Evolutionary conservation across 306 rosid species (phyloP), one percentile per base, ranked within the genome.

Genomic region (Erythrophleum fordii): DNA sequence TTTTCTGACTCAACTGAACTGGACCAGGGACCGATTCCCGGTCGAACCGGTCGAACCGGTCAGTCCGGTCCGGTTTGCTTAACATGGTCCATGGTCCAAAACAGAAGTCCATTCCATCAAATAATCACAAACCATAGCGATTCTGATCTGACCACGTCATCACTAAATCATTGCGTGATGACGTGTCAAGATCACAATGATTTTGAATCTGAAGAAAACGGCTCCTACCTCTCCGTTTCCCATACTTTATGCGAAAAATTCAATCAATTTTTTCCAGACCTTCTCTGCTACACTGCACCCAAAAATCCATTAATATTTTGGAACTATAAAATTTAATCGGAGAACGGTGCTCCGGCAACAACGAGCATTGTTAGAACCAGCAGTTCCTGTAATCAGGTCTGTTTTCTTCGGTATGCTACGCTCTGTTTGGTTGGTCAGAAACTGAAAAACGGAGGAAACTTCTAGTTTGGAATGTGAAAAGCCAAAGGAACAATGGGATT

Each of bases 161-260:
- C 61, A 37, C 3, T 8, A 3, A 6, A 11, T 44, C 16, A 16
- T 2, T 0, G 0, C 0, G 6, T 18, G 48, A 14, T 75, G 79
- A 84, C 86, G 81, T 82, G 90, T 78, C 82, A 49, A 5, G 1
- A 64, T 45, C 29, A 5, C 17, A 59, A 28, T n/a, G 34, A 3
- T 14, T 28, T 5, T 7, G 44, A 6, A 69, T 20, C 79, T 67
- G 70, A 75, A 79, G 60, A 66, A 80, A 88, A 88, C 92, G 88
- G 85, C 77, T 82, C 70, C 51, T 20, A 5, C 82, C 9, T 17
- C n/a, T 29, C 35, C 55, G 22, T 76, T 75, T 81, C 45, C 78
- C 87, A 82, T 77, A 86, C 62, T 46, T 3, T 52, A 56, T 31
- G 1, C 34, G 1, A 4, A 1, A 4, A 31, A 31, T 31, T 31